A percentile compares a stretch with the other conserved stretches of the same genome.
phyloP scores from a whole-genome alignment of 2,329 filamentous ascomycete genomes.

The Xylariales sp. region DNA sequence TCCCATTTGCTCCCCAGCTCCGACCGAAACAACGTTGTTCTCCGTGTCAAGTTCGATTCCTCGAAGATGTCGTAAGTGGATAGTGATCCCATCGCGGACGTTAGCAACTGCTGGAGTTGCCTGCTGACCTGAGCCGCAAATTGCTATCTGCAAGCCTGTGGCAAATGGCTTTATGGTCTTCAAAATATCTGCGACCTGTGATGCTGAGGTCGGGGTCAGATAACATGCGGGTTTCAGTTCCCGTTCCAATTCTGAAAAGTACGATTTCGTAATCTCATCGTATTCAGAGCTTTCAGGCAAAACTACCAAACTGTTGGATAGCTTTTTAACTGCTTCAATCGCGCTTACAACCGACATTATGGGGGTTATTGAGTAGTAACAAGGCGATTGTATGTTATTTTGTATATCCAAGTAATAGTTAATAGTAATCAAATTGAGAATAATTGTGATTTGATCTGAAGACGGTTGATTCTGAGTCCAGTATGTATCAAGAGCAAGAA shows the following conservation, averaged over 20 bases:
- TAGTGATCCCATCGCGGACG: not conserved
- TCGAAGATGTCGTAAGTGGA: not conserved
- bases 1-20: not conserved
- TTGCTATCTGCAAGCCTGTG: not conserved
- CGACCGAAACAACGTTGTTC: not conserved
- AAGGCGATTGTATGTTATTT: no score
- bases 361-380: no score
- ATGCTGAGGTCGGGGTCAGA: constrained; percentile 9
- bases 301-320: not conserved
- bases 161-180: not conserved
- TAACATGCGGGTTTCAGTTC: constrained; percentile 12
- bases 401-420: no score
- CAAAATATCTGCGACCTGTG: constrained; percentile 5
- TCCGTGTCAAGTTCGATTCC: not conserved
- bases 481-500: no score
- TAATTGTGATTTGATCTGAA: no score
- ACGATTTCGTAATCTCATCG: constrained; percentile 9
- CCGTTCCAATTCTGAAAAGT: constrained; percentile 12
- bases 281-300: constrained; percentile 3
- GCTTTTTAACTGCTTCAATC: not conserved
- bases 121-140: not conserved
- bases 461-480: no score
- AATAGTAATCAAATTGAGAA: no score
- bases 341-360: no score
- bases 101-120: not conserved